Conservation (phyloP, 139 green algal genomes). For the Limnomonas spitsbergensis region DNA sequence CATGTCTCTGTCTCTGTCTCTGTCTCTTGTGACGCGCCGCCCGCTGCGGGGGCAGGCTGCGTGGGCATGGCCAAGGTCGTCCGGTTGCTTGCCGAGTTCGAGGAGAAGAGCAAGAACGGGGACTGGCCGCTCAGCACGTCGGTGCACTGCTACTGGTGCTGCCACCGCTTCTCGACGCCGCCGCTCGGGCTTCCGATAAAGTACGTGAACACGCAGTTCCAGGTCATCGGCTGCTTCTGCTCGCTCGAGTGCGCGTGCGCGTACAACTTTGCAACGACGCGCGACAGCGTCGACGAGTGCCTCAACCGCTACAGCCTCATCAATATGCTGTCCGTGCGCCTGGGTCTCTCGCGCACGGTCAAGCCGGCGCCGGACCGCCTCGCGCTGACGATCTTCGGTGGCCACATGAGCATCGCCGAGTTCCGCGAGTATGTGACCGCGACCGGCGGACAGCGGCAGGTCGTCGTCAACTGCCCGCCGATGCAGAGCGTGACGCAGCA, state of each 20-base stretch:
- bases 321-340: neutral
- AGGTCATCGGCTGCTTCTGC: conserved; percentile 26
- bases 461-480: neutral
- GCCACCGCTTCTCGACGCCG: conserved; percentile 13
- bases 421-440: neutral
- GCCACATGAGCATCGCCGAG: conserved; percentile 19
- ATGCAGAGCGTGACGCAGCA: conserved; percentile 14
- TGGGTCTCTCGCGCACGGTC: neutral
- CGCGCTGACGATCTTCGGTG: conserved; percentile 16
- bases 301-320: conserved; percentile 8
- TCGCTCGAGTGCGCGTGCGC: conserved; percentile 17
- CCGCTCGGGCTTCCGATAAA: conserved; percentile 12
- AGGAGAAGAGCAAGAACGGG: conserved; percentile 18
- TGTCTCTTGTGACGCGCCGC: no score
- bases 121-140: conserved; percentile 22
- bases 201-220: conserved; percentile 2
- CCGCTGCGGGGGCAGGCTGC: no score
- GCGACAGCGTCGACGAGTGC: neutral
- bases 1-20: no score
- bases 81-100: conserved; percentile 24
- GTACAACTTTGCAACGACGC: conserved; percentile 14
- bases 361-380: conserved; percentile 9
- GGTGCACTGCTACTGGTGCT: conserved; percentile 32
- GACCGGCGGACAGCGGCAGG: neutral
- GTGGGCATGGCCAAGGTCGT: no score